Evolutionary conservation across 2,329 filamentous ascomycete genomes (phyloP), one percentile per base, ranked within the genome.

Genomic region (Arachnomyces sp.): DNA sequence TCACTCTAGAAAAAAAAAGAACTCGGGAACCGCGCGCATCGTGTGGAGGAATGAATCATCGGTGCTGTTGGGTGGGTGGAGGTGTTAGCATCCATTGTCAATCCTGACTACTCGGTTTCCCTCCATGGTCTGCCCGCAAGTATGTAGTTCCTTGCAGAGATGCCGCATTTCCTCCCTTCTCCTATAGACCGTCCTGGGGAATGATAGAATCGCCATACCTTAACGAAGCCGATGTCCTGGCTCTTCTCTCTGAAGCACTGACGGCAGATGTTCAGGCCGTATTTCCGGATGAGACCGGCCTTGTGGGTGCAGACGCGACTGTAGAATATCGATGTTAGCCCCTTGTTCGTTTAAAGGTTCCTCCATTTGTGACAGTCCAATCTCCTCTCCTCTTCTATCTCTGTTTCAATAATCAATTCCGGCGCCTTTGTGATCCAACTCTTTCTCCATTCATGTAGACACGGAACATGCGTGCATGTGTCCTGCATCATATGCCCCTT

Each of bases 251-350:
- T 67, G 74, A 82, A 82, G 75, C 78, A 82, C 69, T 67, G 61
- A 74, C 78, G 75, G 75, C 78, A 81, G 71, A 82, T 79, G 60
- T 94, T 87, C 61, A 95, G 80, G 67, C 92, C 90, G 77, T 98
- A 98, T 78, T 98, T 98, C 78, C 92, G 89, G 82, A 98, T 95
- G 60, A 98, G 82, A 93, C 92, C 92, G 65, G 92, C 90, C 67
- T 80, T 82, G 85, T 98, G 90, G 67, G 88, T 87, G 86, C 82
- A 86, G 67, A 85, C 81, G 65, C 82, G 82, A 77, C 82, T 86
- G 62, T 57, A 42, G 40, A 34, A 33, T 36, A 7, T 30, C 21
- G 32, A 9, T n/a, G 36, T 45, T 44, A 40, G 40, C 40, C 25
- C 29, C 25, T 18, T 30, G 6, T 34, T 37, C 16, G 31, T 17